Conservation (phyloP, 1,284 basidiomycete genomes). For the Cryptococcus sp. region DNA sequence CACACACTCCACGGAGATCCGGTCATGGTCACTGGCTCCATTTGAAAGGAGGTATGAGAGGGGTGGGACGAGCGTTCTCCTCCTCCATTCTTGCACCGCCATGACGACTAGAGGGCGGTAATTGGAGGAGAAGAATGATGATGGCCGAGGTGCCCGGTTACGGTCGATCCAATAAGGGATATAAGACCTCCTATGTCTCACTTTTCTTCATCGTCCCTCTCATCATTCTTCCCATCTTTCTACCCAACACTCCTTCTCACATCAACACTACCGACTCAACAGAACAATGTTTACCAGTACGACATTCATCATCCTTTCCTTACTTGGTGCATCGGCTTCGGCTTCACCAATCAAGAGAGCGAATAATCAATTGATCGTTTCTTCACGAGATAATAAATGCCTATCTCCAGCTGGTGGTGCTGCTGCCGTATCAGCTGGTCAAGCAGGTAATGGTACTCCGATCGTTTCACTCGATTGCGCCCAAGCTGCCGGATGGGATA, state of each 20-base stretch:
- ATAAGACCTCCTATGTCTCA: too few species aligned
- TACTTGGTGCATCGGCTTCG: constrained; percentile 5
- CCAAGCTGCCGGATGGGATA: constrained; percentile 11
- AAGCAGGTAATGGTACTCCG: constrained; percentile 2
- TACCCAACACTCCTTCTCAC: not conserved
- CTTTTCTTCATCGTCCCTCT: not conserved
- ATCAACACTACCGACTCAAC: not conserved
- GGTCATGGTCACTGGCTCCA: too few species aligned
- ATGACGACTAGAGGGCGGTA: too few species aligned
- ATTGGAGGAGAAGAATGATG: too few species aligned
- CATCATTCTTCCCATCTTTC: not conserved
- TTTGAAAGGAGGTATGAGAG: too few species aligned
- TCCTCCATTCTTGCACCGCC: too few species aligned
- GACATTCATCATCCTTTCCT: constrained; percentile 8
- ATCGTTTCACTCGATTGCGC: constrained; percentile 8
- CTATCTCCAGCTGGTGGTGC: not conserved
- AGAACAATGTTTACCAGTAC: not conserved
- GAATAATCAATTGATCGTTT: not conserved
- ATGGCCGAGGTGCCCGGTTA: too few species aligned
- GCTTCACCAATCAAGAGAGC: constrained; percentile 7
- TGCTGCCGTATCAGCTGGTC: not conserved
- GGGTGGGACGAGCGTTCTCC: too few species aligned
- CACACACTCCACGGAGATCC: too few species aligned
- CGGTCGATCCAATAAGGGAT: too few species aligned
- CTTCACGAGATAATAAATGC: not conserved